Evolutionary conservation across 495 filamentous ascomycete genomes (phyloP).

Genomic region (Penicillium dipodomyicola): DNA sequence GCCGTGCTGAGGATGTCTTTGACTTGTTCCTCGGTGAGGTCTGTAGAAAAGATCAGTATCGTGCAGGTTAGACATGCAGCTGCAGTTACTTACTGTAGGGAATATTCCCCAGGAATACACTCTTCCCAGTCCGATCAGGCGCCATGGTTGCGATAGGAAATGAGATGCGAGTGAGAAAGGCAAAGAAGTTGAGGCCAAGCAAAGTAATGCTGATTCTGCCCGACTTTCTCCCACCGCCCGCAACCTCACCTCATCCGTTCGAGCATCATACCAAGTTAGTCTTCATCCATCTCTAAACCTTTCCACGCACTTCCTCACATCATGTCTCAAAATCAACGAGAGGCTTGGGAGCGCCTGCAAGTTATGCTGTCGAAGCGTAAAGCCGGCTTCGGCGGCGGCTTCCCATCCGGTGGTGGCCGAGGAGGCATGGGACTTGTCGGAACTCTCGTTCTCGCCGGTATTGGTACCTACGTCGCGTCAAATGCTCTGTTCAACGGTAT

Average conservation of each 20-base stretch:
- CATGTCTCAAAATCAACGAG: conserved; percentile 59
- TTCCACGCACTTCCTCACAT: conserved; percentile 28
- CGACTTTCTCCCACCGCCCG: conserved; percentile 26
- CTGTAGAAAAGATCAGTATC: conserved; percentile 42
- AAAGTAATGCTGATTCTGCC: conserved; percentile 27
- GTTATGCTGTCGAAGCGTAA: conserved; percentile 56
- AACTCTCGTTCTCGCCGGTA: conserved; percentile 59
- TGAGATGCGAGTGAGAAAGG: conserved; percentile 6
- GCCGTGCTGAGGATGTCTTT: conserved; percentile 83
- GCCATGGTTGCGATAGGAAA: conserved; percentile 43
- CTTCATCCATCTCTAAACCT: conserved; percentile 22
- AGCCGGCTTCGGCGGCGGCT: conserved; percentile 36
- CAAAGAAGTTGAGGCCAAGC: conserved; percentile 15
- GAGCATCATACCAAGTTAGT: conserved; percentile 17
- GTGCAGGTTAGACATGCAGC: conserved; percentile 4
- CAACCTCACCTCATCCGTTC: conserved; percentile 26
- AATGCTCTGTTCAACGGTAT: conserved; percentile 92
- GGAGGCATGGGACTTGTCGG: conserved; percentile 44
- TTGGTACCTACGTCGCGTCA: conserved; percentile 63
- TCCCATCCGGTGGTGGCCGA: conserved; percentile 50
- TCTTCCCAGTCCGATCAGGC: conserved; percentile 56
- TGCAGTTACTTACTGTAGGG: conserved; percentile 52
- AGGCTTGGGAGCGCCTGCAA: conserved; percentile 65
- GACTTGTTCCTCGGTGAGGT: conserved; percentile 92
- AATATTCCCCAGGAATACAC: conserved; percentile 84